Base-by-base conservation (phyloP, 257 asterid genomes). In the Cruciata laevipes region DNA sequence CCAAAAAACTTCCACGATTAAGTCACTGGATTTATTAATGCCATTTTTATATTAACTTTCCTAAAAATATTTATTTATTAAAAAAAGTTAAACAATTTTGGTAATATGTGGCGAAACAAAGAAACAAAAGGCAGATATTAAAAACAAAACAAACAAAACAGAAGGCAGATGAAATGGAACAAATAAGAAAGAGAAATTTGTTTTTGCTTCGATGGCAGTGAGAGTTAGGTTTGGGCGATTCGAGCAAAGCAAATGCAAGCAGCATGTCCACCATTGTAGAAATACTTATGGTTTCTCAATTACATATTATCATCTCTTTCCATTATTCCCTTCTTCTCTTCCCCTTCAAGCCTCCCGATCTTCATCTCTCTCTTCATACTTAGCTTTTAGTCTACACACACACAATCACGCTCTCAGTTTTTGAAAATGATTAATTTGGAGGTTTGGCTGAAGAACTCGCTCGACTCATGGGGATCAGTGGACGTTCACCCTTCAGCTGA, bases 361-460 rank as follows among this genome's bases (percentile, higher is more conserved):
- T 27, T 27, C 30, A 27, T 27, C 47, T 9, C 42, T 1, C 21
- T 20, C 60, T 53, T 65, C 60, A 65, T 44, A 27, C 30, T 2
- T 27, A 65, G 30, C 24, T 27, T 27, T 30, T 32, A 7, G n/a
- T 16, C 11, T 25, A 35, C 40, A n/a, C 62, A 57, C 66, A 3
- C 11, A 31, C 47, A 61, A 47, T 16, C 42, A 14, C 42, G 32
- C 42, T 18, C 47, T 31, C 35, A 18, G 47, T 61, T 32, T 16
- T 47, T 12, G 69, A 40, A 49, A 66, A 66, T 61, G 89, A 80
- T 58, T 59, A 25, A 56, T 69, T 40, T 70, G 32, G 76, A 66
- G 51, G 60, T 52, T 63, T 77, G 81, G 81, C 53, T 62, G n/a
- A 38, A 55, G 42, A 62, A 69, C 32, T 65, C 53, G 13, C 31